Conservation (phyloP, 495 filamentous ascomycete genomes). For the Hyaloscypha hepaticicola region DNA sequence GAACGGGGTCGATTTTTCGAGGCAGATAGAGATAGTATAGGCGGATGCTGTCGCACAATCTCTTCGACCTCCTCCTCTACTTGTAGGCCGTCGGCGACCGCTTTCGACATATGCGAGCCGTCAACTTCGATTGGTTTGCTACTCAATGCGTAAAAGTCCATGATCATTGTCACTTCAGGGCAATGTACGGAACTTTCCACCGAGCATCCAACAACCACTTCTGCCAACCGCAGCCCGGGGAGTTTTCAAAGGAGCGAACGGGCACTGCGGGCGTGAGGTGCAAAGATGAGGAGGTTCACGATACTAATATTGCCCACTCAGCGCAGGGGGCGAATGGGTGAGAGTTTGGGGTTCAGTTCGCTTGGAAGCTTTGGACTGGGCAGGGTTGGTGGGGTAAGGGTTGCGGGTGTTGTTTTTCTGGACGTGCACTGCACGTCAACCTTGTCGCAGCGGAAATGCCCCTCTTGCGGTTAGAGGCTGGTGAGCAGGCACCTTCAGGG, state of each 20-base stretch:
- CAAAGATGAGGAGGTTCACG: constrained; percentile 20
- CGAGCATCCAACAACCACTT: constrained; percentile 13
- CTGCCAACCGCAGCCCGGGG: constrained; percentile 3
- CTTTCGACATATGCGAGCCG: constrained; percentile 5
- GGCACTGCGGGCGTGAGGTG: not conserved
- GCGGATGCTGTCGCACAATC: constrained; percentile 16
- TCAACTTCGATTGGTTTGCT: constrained; percentile 14
- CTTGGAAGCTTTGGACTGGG: constrained; percentile 4
- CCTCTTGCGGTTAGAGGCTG: not conserved
- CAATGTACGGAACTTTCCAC: not conserved
- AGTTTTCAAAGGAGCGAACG: constrained; percentile 2
- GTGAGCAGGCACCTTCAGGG: not conserved
- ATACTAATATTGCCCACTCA: constrained; percentile 25
- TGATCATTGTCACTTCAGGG: constrained; percentile 1
- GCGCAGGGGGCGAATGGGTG: not conserved
- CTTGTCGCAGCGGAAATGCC: not conserved
- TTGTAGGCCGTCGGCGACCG: constrained; percentile 6
- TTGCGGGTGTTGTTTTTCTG: constrained; percentile 6
- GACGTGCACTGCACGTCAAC: constrained; percentile 1
- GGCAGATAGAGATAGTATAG: constrained; percentile 1
- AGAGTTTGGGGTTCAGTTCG: constrained; percentile 15
- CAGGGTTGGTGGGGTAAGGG: constrained; percentile 2
- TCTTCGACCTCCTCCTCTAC: constrained; percentile 27
- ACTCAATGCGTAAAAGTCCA: constrained; percentile 11
- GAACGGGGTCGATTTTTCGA: constrained; percentile 3